Conservation (phyloP, 495 filamentous ascomycete species). For the Pyrenula aspistea region DNA sequence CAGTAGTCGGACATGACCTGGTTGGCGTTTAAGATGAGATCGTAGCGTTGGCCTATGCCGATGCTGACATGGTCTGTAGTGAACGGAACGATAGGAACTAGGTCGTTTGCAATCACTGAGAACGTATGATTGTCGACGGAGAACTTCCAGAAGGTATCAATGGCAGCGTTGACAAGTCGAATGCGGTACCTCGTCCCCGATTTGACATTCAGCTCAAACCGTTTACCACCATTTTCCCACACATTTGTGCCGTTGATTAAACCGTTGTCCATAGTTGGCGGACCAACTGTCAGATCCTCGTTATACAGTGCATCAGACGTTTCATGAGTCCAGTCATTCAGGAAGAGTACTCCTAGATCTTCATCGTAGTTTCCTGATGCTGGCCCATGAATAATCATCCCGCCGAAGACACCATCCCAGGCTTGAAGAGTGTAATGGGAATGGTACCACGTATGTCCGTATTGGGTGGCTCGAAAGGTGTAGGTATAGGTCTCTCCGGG, state of each 20-base stretch:
- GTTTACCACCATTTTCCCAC: constrained; percentile 18
- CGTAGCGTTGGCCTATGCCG: constrained; percentile 32
- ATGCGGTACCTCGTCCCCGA: constrained; percentile 38
- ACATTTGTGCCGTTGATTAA: constrained; percentile 24
- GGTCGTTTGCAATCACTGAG: constrained; percentile 30
- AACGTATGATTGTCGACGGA: constrained; percentile 27
- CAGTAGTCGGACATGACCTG: constrained; percentile 5
- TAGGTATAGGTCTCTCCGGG: constrained; percentile 24
- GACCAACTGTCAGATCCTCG: constrained; percentile 1
- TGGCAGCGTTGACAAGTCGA: constrained; percentile 43
- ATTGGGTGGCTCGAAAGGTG: constrained; percentile 20
- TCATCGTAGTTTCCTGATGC: constrained; percentile 40
- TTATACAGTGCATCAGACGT: constrained; percentile 9
- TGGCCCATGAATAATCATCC: constrained; percentile 49
- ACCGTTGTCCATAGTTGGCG: constrained; percentile 14
- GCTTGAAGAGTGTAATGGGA: constrained; percentile 34
- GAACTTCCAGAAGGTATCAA: constrained; percentile 32
- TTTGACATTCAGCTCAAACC: constrained; percentile 17
- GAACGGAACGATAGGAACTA: constrained; percentile 26
- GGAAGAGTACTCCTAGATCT: constrained; percentile 39
- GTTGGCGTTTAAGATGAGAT: constrained; percentile 38
- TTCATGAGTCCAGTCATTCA: constrained; percentile 28
- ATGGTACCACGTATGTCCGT: constrained; percentile 38
- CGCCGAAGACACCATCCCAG: constrained; percentile 32
- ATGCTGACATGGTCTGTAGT: constrained; percentile 14